Conservation (phyloP, 768 basidiomycete genomes). For the Leccinum incarnatum region DNA sequence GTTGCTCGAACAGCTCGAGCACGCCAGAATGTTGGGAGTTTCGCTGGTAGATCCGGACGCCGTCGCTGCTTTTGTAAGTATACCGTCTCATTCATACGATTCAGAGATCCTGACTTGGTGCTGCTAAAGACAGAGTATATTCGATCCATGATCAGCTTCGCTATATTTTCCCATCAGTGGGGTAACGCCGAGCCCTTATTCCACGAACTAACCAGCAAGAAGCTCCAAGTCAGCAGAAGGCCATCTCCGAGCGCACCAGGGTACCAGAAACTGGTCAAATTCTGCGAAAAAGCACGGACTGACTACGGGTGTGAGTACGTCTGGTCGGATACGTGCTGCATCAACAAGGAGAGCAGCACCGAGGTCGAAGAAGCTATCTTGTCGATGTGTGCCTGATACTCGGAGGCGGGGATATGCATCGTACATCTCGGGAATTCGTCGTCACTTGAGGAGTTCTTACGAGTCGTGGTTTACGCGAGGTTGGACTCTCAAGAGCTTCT, state of each 20-base stretch:
- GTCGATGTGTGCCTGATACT: conserved; percentile 26
- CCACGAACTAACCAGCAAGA: conserved; percentile 21
- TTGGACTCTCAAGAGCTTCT: conserved; percentile 28
- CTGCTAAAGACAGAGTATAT: conserved; percentile 15
- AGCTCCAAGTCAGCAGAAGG: conserved; percentile 10
- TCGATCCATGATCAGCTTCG: conserved; percentile 21
- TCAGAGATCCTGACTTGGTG: conserved; percentile 2
- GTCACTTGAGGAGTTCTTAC: conserved; percentile 19
- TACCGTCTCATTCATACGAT: not conserved
- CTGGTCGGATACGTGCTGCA: conserved; percentile 30
- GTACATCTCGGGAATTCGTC: conserved; percentile 21
- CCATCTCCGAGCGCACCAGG: conserved; percentile 18
- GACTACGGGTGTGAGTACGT: conserved; percentile 27
- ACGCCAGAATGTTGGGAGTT: conserved; percentile 20
- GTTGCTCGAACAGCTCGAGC: conserved; percentile 23
- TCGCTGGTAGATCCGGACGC: conserved; percentile 17
- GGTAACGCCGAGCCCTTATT: conserved; percentile 21
- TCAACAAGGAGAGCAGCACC: conserved; percentile 25
- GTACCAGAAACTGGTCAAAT: conserved; percentile 26
- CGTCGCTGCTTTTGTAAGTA: conserved; percentile 20
- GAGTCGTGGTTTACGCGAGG: conserved; percentile 26
- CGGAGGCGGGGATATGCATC: conserved; percentile 23
- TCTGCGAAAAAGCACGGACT: conserved; percentile 25
- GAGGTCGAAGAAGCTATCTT: conserved; percentile 29
- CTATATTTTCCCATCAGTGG: conserved; percentile 29